phyloP scores from a whole-genome alignment of 305 asterid genomes.

The Petunia hybrid region DNA sequence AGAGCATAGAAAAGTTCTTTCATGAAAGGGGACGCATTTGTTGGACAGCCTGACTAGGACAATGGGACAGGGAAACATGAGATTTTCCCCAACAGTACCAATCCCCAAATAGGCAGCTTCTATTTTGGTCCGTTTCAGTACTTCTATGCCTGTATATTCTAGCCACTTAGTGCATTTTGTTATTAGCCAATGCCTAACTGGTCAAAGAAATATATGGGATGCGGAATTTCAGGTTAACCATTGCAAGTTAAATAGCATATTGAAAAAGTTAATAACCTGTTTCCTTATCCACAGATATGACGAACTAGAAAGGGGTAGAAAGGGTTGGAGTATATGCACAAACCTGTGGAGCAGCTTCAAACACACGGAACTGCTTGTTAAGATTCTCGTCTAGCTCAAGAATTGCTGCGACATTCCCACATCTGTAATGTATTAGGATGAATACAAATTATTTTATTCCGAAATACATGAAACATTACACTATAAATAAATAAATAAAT shows the following conservation, averaged over 20 bases:
- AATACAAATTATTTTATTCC: background rate
- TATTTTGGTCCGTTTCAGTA: background rate
- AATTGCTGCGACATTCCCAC: constrained; percentile 97
- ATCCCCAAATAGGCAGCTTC: background rate
- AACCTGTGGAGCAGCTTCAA: constrained; percentile 98
- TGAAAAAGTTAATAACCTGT: background rate
- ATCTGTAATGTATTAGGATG: constrained; percentile 56
- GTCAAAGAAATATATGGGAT: background rate
- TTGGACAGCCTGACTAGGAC: constrained; percentile 18
- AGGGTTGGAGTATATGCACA: constrained; percentile 29
- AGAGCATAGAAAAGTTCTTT: background rate
- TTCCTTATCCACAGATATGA: constrained; percentile 6
- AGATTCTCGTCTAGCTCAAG: constrained; percentile 92
- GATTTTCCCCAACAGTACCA: background rate
- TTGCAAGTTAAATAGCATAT: background rate
- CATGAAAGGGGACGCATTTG: background rate
- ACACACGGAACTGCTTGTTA: constrained; percentile 76
- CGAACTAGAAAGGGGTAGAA: background rate
- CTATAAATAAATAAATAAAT: background rate
- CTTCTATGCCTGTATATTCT: background rate
- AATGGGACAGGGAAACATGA: background rate
- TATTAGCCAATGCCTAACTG: background rate
- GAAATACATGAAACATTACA: background rate
- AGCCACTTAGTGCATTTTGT: background rate
- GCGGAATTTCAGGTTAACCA: background rate